phyloP scores from a whole-genome alignment of 108 stramenopile genomes.

The Nannochloropsis salina region DNA sequence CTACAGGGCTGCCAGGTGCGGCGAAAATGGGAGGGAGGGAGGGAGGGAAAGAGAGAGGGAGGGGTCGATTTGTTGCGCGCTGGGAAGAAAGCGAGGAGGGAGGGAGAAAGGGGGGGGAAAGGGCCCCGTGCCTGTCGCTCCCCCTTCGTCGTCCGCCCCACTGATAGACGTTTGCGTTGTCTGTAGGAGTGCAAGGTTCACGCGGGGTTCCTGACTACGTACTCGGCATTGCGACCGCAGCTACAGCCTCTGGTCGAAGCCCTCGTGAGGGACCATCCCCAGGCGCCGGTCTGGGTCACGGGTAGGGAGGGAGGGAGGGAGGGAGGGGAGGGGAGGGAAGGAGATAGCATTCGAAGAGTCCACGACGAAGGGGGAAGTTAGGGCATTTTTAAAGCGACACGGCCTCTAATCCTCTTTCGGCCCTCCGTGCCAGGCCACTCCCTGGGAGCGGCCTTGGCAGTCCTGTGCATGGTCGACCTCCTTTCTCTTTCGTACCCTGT shows the following conservation, averaged over 20 bases:
- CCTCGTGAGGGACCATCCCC: not conserved
- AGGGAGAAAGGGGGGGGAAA: not conserved
- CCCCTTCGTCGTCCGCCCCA: not conserved
- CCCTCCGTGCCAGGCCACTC: not conserved
- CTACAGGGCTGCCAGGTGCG: not conserved
- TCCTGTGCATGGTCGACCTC: not conserved
- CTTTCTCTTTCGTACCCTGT: not conserved
- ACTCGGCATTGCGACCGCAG: not conserved
- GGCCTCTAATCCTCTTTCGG: too few species aligned
- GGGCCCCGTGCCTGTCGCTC: not conserved
- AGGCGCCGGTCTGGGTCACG: not conserved
- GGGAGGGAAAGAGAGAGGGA: not conserved
- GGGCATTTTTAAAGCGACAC: too few species aligned
- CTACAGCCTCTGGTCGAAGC: not conserved
- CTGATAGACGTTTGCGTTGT: too few species aligned
- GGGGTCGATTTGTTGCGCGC: too few species aligned
- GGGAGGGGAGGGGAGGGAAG: not conserved
- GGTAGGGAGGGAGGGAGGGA: not conserved
- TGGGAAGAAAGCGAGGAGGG: not conserved
- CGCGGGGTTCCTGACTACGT: constrained; percentile 27
- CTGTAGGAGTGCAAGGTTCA: constrained; percentile 32
- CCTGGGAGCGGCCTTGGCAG: constrained; percentile 20
- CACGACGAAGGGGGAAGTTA: not conserved
- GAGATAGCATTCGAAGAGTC: not conserved
- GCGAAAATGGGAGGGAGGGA: not conserved